phyloP scores from a whole-genome alignment of 2,329 filamentous ascomycete genomes.

The Xylariomycetidae sp. region DNA sequence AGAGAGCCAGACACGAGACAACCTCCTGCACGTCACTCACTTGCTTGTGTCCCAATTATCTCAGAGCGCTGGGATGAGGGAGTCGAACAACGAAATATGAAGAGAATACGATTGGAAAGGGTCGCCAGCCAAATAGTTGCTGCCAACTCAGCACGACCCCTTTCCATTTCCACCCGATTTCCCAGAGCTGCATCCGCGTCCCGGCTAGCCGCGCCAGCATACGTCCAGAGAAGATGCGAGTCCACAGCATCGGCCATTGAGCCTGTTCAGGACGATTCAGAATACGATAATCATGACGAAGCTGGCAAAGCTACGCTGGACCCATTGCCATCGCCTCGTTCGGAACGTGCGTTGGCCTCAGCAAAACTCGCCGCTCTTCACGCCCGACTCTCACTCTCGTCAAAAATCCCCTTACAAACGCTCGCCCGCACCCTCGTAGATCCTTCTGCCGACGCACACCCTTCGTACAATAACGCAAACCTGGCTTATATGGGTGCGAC shows the following conservation, averaged over 20 bases:
- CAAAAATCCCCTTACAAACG: slow-evolving; percentile 77
- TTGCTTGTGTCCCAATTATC: too few relatives aligned
- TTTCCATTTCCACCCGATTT: too few relatives aligned
- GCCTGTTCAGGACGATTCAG: slow-evolving; percentile 17
- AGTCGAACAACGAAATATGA: slow-evolving; percentile 39
- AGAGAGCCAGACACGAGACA: slow-evolving; percentile 25
- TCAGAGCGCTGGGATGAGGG: slow-evolving; percentile 22
- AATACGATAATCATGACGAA: too few relatives aligned
- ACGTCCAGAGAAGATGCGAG: slow-evolving; percentile 21
- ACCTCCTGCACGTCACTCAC: too few relatives aligned
- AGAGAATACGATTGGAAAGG: slow-evolving; percentile 57
- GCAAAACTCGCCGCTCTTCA: slow-evolving; percentile 91
- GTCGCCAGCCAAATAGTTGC: slow-evolving; percentile 57
- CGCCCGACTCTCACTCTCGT: slow-evolving; percentile 77
- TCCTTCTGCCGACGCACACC: slow-evolving; percentile 73
- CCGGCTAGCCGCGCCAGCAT: slow-evolving; percentile 11
- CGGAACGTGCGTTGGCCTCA: slow-evolving; percentile 62
- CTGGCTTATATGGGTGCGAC: slow-evolving; percentile 77
- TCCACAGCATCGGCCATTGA: slow-evolving; percentile 16
- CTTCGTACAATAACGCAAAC: slow-evolving; percentile 82
- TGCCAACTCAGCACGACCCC: slow-evolving; percentile 35
- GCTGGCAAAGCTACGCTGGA: too few relatives aligned
- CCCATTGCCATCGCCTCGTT: slow-evolving; percentile 65
- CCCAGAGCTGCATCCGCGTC: too few relatives aligned
- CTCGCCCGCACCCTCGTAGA: slow-evolving; percentile 84